These are phyloP conservation scores for Chrysosporium keratinophilum DNA, from an alignment of 2,329 filamentous ascomycete genomes.

Conservation along the genomic window DNA sequence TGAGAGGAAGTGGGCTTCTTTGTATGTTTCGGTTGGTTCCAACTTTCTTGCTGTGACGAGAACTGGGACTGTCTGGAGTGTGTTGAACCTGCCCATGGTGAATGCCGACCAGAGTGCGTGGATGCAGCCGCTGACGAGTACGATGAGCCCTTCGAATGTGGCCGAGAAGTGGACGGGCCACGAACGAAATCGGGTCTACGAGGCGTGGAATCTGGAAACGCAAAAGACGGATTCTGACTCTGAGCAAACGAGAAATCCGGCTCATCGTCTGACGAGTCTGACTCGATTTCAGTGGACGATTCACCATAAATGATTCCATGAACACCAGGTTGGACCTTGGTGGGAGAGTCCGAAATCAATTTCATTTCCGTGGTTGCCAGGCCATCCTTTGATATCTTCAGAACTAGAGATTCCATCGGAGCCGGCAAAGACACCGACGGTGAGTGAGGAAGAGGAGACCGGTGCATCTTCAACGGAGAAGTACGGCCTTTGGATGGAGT, in stretches of 20 bases:
- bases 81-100: slow-evolving; percentile 21
- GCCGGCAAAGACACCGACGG: slow-evolving; percentile 27
- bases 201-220: slow-evolving; percentile 25
- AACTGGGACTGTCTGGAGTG: slow-evolving; percentile 5
- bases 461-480: slow-evolving; percentile 33
- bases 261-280: slow-evolving; percentile 31
- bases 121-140: slow-evolving; percentile 35
- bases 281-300: slow-evolving; percentile 36
- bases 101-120: slow-evolving; percentile 32
- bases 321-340: slow-evolving; percentile 15
- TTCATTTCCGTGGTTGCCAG: slow-evolving; percentile 40
- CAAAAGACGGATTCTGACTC: slow-evolving; percentile 33
- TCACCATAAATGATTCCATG: slow-evolving; percentile 35
- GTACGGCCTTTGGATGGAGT: slow-evolving; percentile 35
- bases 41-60: slow-evolving; percentile 1
- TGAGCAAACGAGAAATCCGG: slow-evolving; percentile 31
- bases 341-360: slow-evolving; percentile 24
- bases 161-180: slow-evolving; percentile 30
- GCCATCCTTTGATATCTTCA: slow-evolving; percentile 41
- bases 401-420: slow-evolving; percentile 35
- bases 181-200: slow-evolving; percentile 24
- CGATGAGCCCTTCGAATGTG: slow-evolving; percentile 35
- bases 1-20: neutral
- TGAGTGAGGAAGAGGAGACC: slow-evolving; percentile 26
- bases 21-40: neutral